Base-by-base conservation (phyloP, 1,139 yeast genomes). In the Debaryomyces sp. region DNA sequence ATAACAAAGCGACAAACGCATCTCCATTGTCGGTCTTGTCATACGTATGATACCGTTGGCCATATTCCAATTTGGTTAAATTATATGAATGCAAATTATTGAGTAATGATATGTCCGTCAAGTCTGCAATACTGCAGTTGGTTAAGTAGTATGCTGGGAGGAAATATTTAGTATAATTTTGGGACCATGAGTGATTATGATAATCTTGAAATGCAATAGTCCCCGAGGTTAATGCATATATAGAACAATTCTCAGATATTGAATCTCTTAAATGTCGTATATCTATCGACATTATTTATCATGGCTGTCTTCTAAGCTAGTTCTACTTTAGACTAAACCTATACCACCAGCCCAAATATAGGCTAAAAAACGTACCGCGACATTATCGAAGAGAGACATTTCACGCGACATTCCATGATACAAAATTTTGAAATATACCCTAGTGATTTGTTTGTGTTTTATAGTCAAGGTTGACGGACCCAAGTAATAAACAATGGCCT, bases 141-240 rank as follows among this genome's bases (percentile, higher is more conserved):
- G 80, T 73, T 38, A 74, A 61, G 54, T 68, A 76, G 54, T 71
- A 75, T 4, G 74, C 75, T 3, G 81, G 80, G 22, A 73, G 62
- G 33, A 62, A 58, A n/a, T 37, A 46, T 3, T 43, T 26, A 10
- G 56, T 44, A 30, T 58, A 36, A 45, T 57, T 55, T 26, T 49
- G 46, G 38, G 52, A 50, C 57, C 63, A 60, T 13, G 58, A 30
- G 6, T 51, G 56, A 44, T 58, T 60, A 44, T 51, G 41, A 46
- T 54, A 55, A 40, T 60, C 60, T 36, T 53, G 54, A 47, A 60
- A 58, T 30, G 44, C 29, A 40, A 75, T 50, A 21, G 49, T 40
- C 4, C 80, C 80, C 27, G 62, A 56, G 0, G 75, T 60, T 29
- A 75, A 59, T 21, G 73, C 61, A 54, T 72, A 75, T 21, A 75